Conservation (phyloP, 176 grass and related monocot species). For the Musa beccarii region DNA sequence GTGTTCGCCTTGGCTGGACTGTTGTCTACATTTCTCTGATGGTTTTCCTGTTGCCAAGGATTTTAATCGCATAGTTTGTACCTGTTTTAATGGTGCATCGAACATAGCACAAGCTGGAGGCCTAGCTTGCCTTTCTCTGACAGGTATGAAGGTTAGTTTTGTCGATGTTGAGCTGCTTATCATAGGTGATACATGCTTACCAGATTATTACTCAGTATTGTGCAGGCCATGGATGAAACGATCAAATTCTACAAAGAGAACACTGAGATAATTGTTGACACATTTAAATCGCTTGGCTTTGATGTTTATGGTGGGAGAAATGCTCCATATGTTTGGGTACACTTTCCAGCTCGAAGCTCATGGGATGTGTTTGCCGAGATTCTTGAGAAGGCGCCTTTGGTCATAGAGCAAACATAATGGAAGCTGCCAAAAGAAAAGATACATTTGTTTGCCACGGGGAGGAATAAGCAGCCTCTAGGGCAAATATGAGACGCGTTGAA, state of each 20-base stretch:
- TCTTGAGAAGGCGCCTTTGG: conserved; percentile 82
- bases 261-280: conserved; percentile 60
- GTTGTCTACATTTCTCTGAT: conserved; percentile 79
- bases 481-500: too few relatives aligned
- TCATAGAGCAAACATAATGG: conserved; percentile 46
- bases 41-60: conserved; percentile 79
- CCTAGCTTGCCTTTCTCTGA: conserved; percentile 62
- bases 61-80: conserved; percentile 83
- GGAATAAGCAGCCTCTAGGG: too few relatives aligned
- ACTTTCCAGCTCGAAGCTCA: conserved; percentile 68
- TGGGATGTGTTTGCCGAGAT: too few relatives aligned
- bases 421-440: conserved; percentile 37
- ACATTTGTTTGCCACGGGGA: too few relatives aligned
- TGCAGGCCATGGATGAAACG: conserved; percentile 33
- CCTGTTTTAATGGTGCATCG: conserved; percentile 86
- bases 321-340: conserved; percentile 90
- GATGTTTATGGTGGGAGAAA: conserved; percentile 80
- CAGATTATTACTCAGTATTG: background rate
- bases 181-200: background rate
- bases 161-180: background rate
- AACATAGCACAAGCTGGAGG: conserved; percentile 84
- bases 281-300: conserved; percentile 72
- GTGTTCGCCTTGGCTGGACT: conserved; percentile 85
- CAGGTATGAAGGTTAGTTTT: conserved; percentile 53
- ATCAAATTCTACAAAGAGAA: conserved; percentile 85